Evolutionary conservation across 1,284 basidiomycete species (phyloP).

Genomic region (Malassezia vespertilionis): DNA sequence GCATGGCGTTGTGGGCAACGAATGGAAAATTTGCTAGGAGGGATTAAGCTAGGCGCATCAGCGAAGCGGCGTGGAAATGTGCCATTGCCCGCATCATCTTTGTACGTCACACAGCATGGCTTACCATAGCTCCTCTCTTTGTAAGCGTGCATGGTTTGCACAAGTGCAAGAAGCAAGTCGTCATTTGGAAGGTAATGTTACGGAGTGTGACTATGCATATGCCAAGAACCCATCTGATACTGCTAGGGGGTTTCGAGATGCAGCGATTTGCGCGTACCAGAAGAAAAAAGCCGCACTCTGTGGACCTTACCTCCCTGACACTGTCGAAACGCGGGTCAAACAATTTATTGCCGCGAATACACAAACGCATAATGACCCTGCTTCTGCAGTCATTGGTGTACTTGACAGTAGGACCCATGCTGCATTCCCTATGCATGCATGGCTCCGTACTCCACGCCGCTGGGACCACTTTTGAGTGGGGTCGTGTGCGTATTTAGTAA

Average conservation of each 20-base stretch:
- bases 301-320: neutral
- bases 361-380: no score
- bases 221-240: neutral
- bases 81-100: conserved; percentile 4
- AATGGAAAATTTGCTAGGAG: conserved; percentile 9
- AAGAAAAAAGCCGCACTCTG: neutral
- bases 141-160: conserved; percentile 7
- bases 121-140: conserved; percentile 4
- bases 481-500: neutral
- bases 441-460: conserved; percentile 9
- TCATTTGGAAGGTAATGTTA: neutral
- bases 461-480: conserved; percentile 1
- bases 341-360: neutral
- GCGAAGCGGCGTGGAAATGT: neutral
- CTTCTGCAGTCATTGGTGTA: no score
- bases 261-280: neutral
- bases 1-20: conserved; percentile 4
- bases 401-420: no score
- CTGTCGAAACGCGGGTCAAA: neutral
- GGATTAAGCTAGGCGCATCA: conserved; percentile 10
- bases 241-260: neutral
- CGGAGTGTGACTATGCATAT: neutral
- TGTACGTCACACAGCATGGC: neutral
- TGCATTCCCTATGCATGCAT: neutral
- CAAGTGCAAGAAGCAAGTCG: neutral